Base-by-base conservation (phyloP, 108 stramenopile genomes). In the Nitzschia sp. region DNA sequence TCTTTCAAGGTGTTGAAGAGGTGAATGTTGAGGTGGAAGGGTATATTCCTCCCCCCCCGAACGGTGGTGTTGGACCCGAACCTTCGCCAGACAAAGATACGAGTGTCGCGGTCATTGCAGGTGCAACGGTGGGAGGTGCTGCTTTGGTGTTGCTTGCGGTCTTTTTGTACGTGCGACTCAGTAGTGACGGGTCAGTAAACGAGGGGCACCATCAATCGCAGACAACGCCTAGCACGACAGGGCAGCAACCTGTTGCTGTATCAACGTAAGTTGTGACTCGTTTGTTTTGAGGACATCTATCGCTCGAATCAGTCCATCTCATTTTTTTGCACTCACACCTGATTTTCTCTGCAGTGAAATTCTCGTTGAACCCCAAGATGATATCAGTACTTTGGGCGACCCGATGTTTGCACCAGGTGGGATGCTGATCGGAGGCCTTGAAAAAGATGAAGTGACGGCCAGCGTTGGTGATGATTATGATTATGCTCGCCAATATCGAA, bases 341-440 rank as follows among this genome's bases (percentile, higher is more conserved):
- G 17, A 25, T 64, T 32, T n/a, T 45, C 65, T 28, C 4, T 45
- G 17, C 54, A 41, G 71, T 17, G 77, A 85, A 56, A 81, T 85
- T 67, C 22, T 78, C 27, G 76, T 81, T 53, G 87, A 86, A 41
- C 82, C 82, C 5, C 76, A 84, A 36, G 93, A 94, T 67, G 93
- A 94, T 66, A 80, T 94, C 19, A 85, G 84, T 59, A 91, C 93
- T 0, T 48, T 94, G 19, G 90, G 88, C 25, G 93, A 94, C 69
- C 93, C 90, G 54, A 78, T 88, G 65, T 88, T 82, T 66, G 83
- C 86, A 17, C 73, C 80, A 28, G 88, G 81, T 38, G 79, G 77
- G 13, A 76, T 78, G 72, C n/a, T 79, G 21, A 71, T 75, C 44
- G 68, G 58, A 45, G 71, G 53, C 25, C 52, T 77, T 19, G 77